Percentiles rank a stretch among this genome's conserved stretches.
These are phyloP conservation scores for Rusavskia elegans DNA, from an alignment of 495 filamentous ascomycete genomes.

Conservation along the genomic window DNA sequence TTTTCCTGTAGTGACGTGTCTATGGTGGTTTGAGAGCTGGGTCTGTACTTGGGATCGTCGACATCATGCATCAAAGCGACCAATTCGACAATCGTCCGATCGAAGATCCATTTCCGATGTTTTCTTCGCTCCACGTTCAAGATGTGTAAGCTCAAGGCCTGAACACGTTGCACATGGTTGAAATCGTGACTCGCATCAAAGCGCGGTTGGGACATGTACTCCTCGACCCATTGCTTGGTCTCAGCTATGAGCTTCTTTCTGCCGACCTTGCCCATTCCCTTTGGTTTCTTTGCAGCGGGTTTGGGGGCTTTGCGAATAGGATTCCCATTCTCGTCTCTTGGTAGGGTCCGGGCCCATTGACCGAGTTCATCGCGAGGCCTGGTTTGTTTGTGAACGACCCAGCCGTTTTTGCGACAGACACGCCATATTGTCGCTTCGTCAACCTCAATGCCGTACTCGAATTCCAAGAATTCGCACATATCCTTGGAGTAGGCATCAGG, in stretches of 20 bases:
- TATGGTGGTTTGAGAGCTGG: neutral
- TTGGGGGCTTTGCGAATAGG: neutral
- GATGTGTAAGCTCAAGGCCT: constrained; percentile 49
- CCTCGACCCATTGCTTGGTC: constrained; percentile 33
- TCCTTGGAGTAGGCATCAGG: constrained; percentile 9
- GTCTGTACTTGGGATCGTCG: constrained; percentile 11
- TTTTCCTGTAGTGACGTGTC: too few species aligned
- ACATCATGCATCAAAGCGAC: constrained; percentile 13
- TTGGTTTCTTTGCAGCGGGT: constrained; percentile 1
- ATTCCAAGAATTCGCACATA: constrained; percentile 7
- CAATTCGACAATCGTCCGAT: constrained; percentile 4
- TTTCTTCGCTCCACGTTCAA: constrained; percentile 10
- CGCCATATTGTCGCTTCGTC: constrained; percentile 4
- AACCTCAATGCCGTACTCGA: constrained; percentile 1
- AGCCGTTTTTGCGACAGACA: neutral
- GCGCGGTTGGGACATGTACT: constrained; percentile 48
- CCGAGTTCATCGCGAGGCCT: constrained; percentile 3
- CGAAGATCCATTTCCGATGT: constrained; percentile 2
- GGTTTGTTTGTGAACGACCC: neutral
- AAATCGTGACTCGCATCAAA: constrained; percentile 83
- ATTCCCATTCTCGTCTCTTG: constrained; percentile 6
- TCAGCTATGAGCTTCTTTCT: constrained; percentile 1
- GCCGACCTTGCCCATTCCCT: neutral
- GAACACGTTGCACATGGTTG: constrained; percentile 65
- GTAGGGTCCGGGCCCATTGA: constrained; percentile 1